A percentile compares a stretch with the other conserved stretches of the same genome.
phyloP scores from a whole-genome alignment of 495 filamentous ascomycete genomes.

The Monascus purpureus region DNA sequence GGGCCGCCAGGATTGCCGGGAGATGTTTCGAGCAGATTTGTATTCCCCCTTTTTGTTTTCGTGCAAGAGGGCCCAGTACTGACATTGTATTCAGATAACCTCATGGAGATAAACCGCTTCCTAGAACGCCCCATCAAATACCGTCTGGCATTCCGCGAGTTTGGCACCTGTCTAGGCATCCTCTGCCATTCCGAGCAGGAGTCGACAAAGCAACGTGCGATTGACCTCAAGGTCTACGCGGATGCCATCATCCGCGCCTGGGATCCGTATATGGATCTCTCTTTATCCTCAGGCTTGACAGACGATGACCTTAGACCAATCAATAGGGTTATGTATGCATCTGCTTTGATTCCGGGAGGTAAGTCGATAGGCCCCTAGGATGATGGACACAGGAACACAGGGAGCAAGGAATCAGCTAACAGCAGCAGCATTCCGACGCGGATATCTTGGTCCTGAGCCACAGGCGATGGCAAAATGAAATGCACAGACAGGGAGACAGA shows the following conservation, averaged over 20 bases:
- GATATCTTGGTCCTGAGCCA: slow-evolving; percentile 25
- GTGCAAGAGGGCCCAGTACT: background rate
- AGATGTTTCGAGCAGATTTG: slow-evolving; percentile 34
- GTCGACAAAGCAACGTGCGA: slow-evolving; percentile 25
- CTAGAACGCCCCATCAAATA: slow-evolving; percentile 23
- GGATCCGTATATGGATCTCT: slow-evolving; percentile 32
- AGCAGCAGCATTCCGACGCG: slow-evolving; percentile 24
- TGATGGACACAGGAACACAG: too few species aligned
- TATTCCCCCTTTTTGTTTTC: slow-evolving; percentile 3
- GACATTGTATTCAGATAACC: slow-evolving; percentile 15
- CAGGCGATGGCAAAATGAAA: too few species aligned
- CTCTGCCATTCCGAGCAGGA: slow-evolving; percentile 30
- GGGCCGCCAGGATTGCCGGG: slow-evolving; percentile 32
- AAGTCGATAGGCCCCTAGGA: too few species aligned
- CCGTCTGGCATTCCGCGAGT: slow-evolving; percentile 51
- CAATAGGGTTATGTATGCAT: slow-evolving; percentile 51
- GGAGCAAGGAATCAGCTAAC: too few species aligned
- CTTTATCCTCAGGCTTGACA: slow-evolving; percentile 13
- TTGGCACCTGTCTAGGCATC: slow-evolving; percentile 44
- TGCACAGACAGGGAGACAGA: too few species aligned
- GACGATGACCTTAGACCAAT: slow-evolving; percentile 43
- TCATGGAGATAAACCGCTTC: slow-evolving; percentile 27
- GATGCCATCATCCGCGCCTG: slow-evolving; percentile 37
- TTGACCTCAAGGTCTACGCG: slow-evolving; percentile 24
- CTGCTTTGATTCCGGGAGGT: slow-evolving; percentile 50